phyloP scores from a whole-genome alignment of 768 basidiomycete species.

The button mushroom (Agaricus bisporus) region DNA sequence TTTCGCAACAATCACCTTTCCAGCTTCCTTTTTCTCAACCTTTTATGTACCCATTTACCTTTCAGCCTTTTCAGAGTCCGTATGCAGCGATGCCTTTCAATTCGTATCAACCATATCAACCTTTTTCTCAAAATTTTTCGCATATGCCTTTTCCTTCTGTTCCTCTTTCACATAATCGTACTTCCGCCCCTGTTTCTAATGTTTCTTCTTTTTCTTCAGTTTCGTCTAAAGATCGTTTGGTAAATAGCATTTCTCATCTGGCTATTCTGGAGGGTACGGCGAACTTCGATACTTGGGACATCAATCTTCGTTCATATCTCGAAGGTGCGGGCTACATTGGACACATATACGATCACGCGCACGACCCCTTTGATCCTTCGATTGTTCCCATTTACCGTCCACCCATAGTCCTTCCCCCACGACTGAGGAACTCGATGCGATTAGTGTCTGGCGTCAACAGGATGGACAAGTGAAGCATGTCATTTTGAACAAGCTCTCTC shows the following conservation, averaged over 20 bases:
- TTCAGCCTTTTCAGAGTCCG: no score
- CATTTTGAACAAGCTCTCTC: neutral
- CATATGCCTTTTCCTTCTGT: neutral
- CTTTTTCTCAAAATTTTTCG: no score
- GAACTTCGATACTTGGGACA: neutral
- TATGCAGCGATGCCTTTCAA: no score
- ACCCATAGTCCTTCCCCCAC: neutral
- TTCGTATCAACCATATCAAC: neutral
- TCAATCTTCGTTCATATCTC: neutral
- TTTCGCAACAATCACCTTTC: neutral
- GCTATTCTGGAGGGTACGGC: neutral
- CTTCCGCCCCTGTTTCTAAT: neutral
- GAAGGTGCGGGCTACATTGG: neutral
- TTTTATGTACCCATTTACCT: neutral
- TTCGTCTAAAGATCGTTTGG: neutral
- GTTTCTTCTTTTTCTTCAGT: neutral
- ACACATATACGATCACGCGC: neutral
- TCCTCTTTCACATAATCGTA: neutral
- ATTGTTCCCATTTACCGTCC: neutral
- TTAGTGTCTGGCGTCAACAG: neutral
- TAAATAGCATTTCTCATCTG: neutral
- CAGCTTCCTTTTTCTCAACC: neutral
- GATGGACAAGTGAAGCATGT: neutral
- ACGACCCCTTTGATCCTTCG: neutral
- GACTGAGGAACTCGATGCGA: neutral